Evolutionary conservation across 441 rosid genomes (phyloP).

Genomic region (Euphorbia schlechtendalii): DNA sequence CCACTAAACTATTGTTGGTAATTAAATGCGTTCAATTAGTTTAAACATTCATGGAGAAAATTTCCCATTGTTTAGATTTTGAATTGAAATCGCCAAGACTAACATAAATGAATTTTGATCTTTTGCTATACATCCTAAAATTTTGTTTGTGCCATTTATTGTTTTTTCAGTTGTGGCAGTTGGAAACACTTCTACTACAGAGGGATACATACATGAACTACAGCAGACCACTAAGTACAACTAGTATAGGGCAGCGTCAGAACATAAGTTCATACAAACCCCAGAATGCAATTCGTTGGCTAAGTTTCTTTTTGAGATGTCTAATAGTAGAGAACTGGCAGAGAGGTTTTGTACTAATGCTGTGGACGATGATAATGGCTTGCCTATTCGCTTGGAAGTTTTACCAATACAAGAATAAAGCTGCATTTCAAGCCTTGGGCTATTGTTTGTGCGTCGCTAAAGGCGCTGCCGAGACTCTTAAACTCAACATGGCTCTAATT

Average conservation of each 20-base stretch:
- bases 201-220: slow-evolving; percentile 82
- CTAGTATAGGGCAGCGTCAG: slow-evolving; percentile 66
- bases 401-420: slow-evolving; percentile 56
- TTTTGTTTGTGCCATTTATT: not conserved
- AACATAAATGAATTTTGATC: no score
- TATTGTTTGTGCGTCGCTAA: slow-evolving; percentile 76
- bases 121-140: not conserved
- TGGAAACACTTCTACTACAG: slow-evolving; percentile 84
- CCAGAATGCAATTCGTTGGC: slow-evolving; percentile 29
- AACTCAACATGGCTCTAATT: slow-evolving; percentile 93
- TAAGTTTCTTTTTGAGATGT: slow-evolving; percentile 33
- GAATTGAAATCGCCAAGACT: no score
- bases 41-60: no score
- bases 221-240: slow-evolving; percentile 76
- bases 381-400: slow-evolving; percentile 83
- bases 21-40: no score
- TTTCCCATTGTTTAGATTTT: no score
- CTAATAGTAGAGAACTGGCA: slow-evolving; percentile 78
- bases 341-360: slow-evolving; percentile 61
- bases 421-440: slow-evolving; percentile 80
- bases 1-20: no score
- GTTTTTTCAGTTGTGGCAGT: slow-evolving; percentile 80
- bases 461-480: slow-evolving; percentile 96
- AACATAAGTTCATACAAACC: slow-evolving; percentile 42
- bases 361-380: slow-evolving; percentile 63